phyloP scores from a whole-genome alignment of 768 basidiomycete genomes.

The Lyophyllum semitale region DNA sequence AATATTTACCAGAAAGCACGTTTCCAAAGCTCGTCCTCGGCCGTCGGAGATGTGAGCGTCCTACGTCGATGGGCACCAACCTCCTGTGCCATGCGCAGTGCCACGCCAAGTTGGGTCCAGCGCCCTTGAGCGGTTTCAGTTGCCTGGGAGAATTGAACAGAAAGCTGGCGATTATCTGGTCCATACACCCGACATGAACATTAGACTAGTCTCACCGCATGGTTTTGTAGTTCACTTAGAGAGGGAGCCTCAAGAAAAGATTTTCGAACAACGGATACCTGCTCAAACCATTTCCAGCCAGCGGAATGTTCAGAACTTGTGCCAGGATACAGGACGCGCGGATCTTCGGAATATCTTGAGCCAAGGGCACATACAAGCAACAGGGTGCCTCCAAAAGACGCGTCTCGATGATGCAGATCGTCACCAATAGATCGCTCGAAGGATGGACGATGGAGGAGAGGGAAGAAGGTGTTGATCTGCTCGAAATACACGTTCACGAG shows the following conservation, averaged over 20 bases:
- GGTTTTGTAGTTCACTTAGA: conserved; percentile 73
- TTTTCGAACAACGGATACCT: conserved; percentile 64
- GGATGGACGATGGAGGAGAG: conserved; percentile 73
- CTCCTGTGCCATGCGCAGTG: conserved; percentile 74
- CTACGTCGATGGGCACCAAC: conserved; percentile 66
- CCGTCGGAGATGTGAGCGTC: conserved; percentile 31
- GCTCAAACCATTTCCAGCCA: conserved; percentile 69
- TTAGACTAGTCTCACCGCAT: conserved; percentile 49
- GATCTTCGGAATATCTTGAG: conserved; percentile 60
- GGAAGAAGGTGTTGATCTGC: conserved; percentile 52
- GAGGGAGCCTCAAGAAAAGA: conserved; percentile 59
- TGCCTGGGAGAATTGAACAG: conserved; percentile 48
- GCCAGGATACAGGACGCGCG: conserved; percentile 53
- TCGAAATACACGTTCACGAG: conserved; percentile 73
- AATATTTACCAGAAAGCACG: conserved; percentile 57
- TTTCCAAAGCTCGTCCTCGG: conserved; percentile 77
- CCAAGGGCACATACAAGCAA: conserved; percentile 71
- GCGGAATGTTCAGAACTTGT: conserved; percentile 43
- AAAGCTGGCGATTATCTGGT: conserved; percentile 37
- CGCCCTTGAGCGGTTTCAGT: conserved; percentile 50
- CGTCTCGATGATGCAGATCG: conserved; percentile 51
- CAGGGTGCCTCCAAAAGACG: conserved; percentile 51
- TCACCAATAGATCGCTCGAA: conserved; percentile 56
- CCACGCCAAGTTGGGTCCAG: conserved; percentile 69
- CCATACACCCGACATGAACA: neutral